Percentiles rank a stretch among this genome's conserved stretches.
These are phyloP conservation scores for Ceratocystis alfenasii DNA, from an alignment of 2,329 filamentous ascomycete species.

Conservation along the genomic window DNA sequence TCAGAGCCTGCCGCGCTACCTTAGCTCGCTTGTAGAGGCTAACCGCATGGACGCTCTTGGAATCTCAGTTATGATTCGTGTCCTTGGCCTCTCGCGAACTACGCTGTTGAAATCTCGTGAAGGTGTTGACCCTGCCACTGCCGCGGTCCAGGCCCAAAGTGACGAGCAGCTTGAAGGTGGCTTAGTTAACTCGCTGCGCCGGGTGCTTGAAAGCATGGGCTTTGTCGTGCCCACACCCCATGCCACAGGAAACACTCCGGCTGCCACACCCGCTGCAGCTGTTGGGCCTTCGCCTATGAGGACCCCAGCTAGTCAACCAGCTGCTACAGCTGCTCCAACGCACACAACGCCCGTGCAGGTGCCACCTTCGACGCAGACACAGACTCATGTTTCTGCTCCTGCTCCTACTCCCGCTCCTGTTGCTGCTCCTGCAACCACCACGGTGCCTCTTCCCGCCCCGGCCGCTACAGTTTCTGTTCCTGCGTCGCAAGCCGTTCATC, in stretches of 20 bases:
- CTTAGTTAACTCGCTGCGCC: slow-evolving; percentile 33
- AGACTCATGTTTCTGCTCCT: neutral
- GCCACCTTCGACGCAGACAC: neutral
- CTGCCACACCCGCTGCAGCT: slow-evolving; percentile 10
- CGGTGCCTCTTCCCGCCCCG: neutral
- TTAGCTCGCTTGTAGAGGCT: slow-evolving; percentile 33
- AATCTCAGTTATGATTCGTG: slow-evolving; percentile 40
- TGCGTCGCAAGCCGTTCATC: neutral
- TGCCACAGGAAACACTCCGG: slow-evolving; percentile 12
- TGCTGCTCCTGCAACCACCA: neutral
- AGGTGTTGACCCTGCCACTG: slow-evolving; percentile 27
- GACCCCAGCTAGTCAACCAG: neutral
- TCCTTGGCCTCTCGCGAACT: slow-evolving; percentile 37
- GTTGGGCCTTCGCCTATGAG: neutral
- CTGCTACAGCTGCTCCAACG: neutral
- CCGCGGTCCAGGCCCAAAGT: slow-evolving; percentile 25
- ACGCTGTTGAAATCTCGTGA: slow-evolving; percentile 32
- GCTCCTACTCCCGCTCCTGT: neutral
- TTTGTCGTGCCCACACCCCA: slow-evolving; percentile 12
- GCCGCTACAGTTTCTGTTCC: neutral
- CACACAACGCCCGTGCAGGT: neutral
- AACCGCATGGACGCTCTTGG: slow-evolving; percentile 37
- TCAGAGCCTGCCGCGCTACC: slow-evolving; percentile 33
- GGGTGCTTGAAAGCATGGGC: slow-evolving; percentile 33
- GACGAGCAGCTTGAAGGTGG: slow-evolving; percentile 34